phyloP scores from a whole-genome alignment of 225 moss, liverwort and hornwort species.

The Antitrichia curtipendula region DNA sequence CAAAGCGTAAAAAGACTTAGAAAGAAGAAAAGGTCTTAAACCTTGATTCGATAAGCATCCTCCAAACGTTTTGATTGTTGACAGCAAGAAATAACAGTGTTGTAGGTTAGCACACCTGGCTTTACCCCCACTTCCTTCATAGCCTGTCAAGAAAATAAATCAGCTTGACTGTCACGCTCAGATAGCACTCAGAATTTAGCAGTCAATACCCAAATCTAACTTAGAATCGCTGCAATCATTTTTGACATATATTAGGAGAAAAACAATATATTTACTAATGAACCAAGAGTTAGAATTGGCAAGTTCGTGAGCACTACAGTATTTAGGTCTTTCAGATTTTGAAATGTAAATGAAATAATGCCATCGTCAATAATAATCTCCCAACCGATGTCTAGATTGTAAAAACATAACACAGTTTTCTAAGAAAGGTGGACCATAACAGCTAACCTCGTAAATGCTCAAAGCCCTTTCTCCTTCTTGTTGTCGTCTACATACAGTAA shows the following conservation, averaged over 20 bases:
- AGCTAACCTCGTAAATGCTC: constrained; percentile 60
- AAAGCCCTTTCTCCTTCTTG: constrained; percentile 81
- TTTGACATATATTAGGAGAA: background rate
- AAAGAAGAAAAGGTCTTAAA: background rate
- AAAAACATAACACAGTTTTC: background rate
- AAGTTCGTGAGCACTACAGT: background rate
- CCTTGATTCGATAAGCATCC: constrained; percentile 87
- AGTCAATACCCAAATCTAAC: background rate
- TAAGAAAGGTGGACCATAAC: background rate
- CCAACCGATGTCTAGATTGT: background rate
- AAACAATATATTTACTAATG: background rate
- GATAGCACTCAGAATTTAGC: background rate
- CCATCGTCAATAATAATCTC: background rate
- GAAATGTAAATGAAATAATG: background rate
- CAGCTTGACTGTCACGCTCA: background rate
- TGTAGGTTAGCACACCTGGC: constrained; percentile 77
- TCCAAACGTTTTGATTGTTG: constrained; percentile 83
- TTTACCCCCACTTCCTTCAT: constrained; percentile 90
- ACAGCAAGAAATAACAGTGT: constrained; percentile 88
- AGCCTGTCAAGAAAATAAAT: constrained; percentile 25
- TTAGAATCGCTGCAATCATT: background rate
- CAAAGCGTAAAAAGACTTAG: background rate
- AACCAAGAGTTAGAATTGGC: background rate
- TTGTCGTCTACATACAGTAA: constrained; percentile 80
- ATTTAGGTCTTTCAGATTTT: background rate